Evolutionary conservation across 345 rosid species (phyloP), one percentile per base, ranked within the genome.

Genomic region (Rubroshorea leprosula): DNA sequence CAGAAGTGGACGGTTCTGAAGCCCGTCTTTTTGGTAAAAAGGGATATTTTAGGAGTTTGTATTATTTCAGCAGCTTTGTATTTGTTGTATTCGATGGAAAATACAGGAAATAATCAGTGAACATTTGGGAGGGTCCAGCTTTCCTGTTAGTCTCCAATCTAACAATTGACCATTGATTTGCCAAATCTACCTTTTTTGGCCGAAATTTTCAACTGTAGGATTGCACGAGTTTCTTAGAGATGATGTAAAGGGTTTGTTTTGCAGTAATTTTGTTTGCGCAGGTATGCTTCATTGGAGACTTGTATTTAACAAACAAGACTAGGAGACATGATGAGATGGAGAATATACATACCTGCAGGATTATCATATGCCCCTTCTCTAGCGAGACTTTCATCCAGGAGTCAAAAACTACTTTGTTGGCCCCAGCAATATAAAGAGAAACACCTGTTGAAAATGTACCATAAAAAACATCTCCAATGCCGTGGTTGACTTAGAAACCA

Each of bases 61-160:
- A 76, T 68, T 56, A 59, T 45, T 72, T 62, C 67, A 58, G 80
- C 72, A 70, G 77, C 78, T 60, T 72, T 63, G 75, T 67, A 65
- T 45, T 74, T 73, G 80, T 76, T 80, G 41, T 35, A 76, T 74
- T 71, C 72, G 74, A 72, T 69, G 77, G 66, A 62, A 74, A 78
- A n/a, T 75, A 67, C 71, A 66, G 68, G 57, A 71, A 79, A 83
- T 81, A 74, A 81, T 72, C 78, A 60, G 60, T 64, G 48, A 46
- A 72, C 31, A 72, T 13, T 71, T 29, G 49, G 41, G 29, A 38
- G 66, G 47, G 24, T 51, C 23, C 39, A 35, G 61, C 19, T 12
- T 23, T 26, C 27, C 57, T 26, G 6, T 1, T 53, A 16, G 3
- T 35, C 43, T n/a, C 39, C 0, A 7, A n/a, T 15, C 18, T 5